Evolutionary conservation across 2,329 filamentous ascomycete species (phyloP).

Genomic region (Incumbomyces delicatus): DNA sequence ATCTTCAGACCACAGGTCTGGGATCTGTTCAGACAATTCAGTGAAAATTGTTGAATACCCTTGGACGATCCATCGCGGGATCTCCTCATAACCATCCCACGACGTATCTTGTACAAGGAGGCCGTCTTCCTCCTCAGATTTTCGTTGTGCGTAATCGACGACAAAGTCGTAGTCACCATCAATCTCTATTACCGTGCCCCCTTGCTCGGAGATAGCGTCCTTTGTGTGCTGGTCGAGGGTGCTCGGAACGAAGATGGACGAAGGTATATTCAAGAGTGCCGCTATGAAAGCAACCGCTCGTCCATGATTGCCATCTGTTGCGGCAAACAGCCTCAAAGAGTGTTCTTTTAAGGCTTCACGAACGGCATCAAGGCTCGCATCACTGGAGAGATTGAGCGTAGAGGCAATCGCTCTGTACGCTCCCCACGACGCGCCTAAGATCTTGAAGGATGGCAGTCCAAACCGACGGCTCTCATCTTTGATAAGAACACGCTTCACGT

Average conservation of each 20-base stretch:
- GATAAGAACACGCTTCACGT: constrained; percentile 49
- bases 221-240: not conserved
- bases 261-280: constrained; percentile 34
- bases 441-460: constrained; percentile 67
- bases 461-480: constrained; percentile 64
- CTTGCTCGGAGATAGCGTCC: not conserved
- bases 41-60: constrained; percentile 65
- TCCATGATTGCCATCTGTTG: constrained; percentile 70
- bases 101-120: constrained; percentile 61
- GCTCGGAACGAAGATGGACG: not conserved
- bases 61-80: constrained; percentile 66
- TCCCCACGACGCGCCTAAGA: constrained; percentile 69
- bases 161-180: constrained; percentile 55
- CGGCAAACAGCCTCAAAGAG: constrained; percentile 42
- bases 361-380: constrained; percentile 38
- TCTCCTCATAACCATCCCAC: constrained; percentile 55
- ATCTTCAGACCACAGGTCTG: constrained; percentile 21
- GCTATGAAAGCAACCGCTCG: constrained; percentile 63
- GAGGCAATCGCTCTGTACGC: constrained; percentile 43
- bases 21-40: constrained; percentile 56
- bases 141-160: constrained; percentile 32
- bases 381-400: constrained; percentile 33
- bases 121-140: constrained; percentile 27
- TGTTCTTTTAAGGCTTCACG: constrained; percentile 23
- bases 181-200: constrained; percentile 45